Evolutionary conservation across 2,329 filamentous ascomycete species (phyloP).

Genomic region (Herpotrichia juniperi): DNA sequence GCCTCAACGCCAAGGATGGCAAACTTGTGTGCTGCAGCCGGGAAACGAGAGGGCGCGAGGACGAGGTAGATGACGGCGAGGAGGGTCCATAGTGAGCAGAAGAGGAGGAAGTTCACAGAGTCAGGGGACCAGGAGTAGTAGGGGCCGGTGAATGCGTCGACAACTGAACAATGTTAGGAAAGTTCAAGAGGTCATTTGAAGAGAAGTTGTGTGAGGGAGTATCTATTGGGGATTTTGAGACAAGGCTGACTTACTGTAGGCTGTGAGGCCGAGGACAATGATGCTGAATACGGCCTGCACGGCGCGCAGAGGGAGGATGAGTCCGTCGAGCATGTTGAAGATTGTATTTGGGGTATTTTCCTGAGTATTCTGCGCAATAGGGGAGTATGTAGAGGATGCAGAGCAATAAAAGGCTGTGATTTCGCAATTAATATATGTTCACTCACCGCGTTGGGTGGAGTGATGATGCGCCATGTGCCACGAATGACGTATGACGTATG

Average conservation of each 20-base stretch:
- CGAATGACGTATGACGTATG: background rate
- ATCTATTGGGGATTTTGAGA: no score
- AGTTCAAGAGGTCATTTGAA: background rate
- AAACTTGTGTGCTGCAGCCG: conserved; percentile 66
- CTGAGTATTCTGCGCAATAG: background rate
- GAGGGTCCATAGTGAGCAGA: conserved; percentile 75
- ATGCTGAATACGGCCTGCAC: conserved; percentile 73
- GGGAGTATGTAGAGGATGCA: background rate
- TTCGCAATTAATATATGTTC: background rate
- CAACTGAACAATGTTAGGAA: conserved; percentile 51
- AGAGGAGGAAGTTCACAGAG: conserved; percentile 77
- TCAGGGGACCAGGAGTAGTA: conserved; percentile 60
- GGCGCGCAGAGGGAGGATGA: conserved; percentile 69
- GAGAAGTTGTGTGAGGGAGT: background rate
- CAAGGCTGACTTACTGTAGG: conserved; percentile 64
- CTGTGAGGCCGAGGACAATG: conserved; percentile 78
- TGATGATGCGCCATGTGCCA: conserved; percentile 1
- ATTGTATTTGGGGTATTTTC: background rate
- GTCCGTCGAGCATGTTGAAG: conserved; percentile 41
- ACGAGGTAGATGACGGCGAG: conserved; percentile 74
- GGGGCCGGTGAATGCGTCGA: conserved; percentile 56
- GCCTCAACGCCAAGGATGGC: conserved; percentile 72
- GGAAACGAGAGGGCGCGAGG: conserved; percentile 68
- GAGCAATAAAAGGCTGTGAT: background rate
- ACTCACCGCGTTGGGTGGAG: background rate